Evolutionary conservation across 768 basidiomycete genomes (phyloP).

Genomic region (Suillus spraguei): DNA sequence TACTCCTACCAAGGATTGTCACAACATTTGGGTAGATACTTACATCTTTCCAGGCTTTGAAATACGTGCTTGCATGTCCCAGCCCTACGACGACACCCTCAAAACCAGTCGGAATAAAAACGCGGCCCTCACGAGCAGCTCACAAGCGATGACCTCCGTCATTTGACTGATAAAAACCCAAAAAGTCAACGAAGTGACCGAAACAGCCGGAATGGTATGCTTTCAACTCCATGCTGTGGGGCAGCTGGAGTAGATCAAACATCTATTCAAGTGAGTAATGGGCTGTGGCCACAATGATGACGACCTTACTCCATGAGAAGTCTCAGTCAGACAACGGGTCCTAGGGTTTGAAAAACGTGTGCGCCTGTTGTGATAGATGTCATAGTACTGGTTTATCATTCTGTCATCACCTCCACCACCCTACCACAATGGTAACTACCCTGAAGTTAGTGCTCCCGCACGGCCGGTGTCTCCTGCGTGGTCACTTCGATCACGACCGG

Average conservation of each 20-base stretch:
- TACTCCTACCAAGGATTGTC: slow-evolving; percentile 92
- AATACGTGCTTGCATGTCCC: slow-evolving; percentile 86
- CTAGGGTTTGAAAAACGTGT: slow-evolving; percentile 94
- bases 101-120: slow-evolving; percentile 32
- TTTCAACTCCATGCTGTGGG: slow-evolving; percentile 78
- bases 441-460: slow-evolving; percentile 49
- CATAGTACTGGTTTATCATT: slow-evolving; percentile 83
- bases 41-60: slow-evolving; percentile 66
- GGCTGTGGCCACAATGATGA: slow-evolving; percentile 48
- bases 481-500: slow-evolving; percentile 82
- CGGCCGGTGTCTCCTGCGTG: slow-evolving; percentile 81
- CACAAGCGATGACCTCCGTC: slow-evolving; percentile 55
- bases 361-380: slow-evolving; percentile 86
- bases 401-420: slow-evolving; percentile 62
- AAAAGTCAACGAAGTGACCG: slow-evolving; percentile 74
- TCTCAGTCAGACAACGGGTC: slow-evolving; percentile 75
- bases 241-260: slow-evolving; percentile 75
- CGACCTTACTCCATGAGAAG: slow-evolving; percentile 77
- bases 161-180: slow-evolving; percentile 56
- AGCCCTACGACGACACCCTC: slow-evolving; percentile 30
- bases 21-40: slow-evolving; percentile 61
- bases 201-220: slow-evolving; percentile 57
- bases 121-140: slow-evolving; percentile 46
- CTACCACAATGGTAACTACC: slow-evolving; percentile 46
- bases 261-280: slow-evolving; percentile 57